A percentile compares a stretch with the other conserved stretches of the same genome.
Evolutionary conservation across 371 early-diverging fungal genomes (phyloP).

Genomic region (Choanephora cucurbitarum): DNA sequence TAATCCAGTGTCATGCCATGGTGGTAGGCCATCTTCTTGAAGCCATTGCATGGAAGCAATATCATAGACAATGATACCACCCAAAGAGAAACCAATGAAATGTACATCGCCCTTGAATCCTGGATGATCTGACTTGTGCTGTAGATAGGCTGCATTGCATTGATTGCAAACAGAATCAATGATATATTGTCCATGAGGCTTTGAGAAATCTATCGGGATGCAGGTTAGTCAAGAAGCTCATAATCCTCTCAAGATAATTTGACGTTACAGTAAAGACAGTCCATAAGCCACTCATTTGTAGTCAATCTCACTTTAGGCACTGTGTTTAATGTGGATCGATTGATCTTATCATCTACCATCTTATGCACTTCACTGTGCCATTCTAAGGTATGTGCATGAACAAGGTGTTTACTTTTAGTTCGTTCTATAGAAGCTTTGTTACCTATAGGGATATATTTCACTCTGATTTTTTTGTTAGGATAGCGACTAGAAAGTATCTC

Average conservation of each 20-base stretch:
- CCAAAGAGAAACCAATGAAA: slow-evolving; percentile 64
- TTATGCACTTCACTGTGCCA: slow-evolving; percentile 66
- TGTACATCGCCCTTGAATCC: slow-evolving; percentile 61
- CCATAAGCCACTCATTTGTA: slow-evolving; percentile 49
- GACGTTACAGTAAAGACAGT: slow-evolving; percentile 47
- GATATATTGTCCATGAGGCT: slow-evolving; percentile 54
- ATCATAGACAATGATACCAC: slow-evolving; percentile 69
- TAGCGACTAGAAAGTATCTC: slow-evolving; percentile 54
- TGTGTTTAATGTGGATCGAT: slow-evolving; percentile 39
- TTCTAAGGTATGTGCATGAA: slow-evolving; percentile 28
- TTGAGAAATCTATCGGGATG: slow-evolving; percentile 53
- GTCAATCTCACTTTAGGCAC: slow-evolving; percentile 54
- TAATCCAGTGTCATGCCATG: slow-evolving; percentile 12
- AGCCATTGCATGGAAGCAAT: slow-evolving; percentile 52
- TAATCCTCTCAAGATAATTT: no score
- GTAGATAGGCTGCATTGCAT: slow-evolving; percentile 54
- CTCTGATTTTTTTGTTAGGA: slow-evolving; percentile 34
- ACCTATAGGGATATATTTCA: slow-evolving; percentile 59
- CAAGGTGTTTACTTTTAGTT: no score
- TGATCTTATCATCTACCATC: slow-evolving; percentile 48
- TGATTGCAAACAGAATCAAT: slow-evolving; percentile 55
- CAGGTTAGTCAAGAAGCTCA: no score
- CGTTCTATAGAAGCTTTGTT: neutral
- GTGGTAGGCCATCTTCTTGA: slow-evolving; percentile 31
- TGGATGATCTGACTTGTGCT: slow-evolving; percentile 50